Evolutionary conservation across 805 yeast species (phyloP), one percentile per base, ranked within the genome.

Genomic region (Starmerella ratchasimensis): DNA sequence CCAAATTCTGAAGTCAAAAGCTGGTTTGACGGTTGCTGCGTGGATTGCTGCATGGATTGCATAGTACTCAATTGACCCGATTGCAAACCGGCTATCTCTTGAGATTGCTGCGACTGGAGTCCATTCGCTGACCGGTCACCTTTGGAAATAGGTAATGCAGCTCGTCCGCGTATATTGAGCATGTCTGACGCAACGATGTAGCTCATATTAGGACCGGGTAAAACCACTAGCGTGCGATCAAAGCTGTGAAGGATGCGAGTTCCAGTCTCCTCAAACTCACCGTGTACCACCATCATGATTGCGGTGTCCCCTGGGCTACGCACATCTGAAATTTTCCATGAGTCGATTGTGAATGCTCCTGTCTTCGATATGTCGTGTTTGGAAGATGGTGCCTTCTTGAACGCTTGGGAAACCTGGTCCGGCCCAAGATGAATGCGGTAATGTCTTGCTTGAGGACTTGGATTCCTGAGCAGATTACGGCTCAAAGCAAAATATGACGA

Each of bases 131-230:
- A n/a, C n/a, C n/a, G n/a, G n/a, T n/a, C n/a, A n/a, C n/a, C n/a
- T n/a, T n/a, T n/a, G 31, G 43, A 28, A 20, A 33, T 30, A 20
- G 47, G 45, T n/a, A 41, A 43, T 4, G 25, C 30, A 5, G 76
- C 67, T n/a, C 20, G 43, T n/a, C n/a, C 24, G 45, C 93, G 72
- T 3, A 90, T 59, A 13, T 74, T 65, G 36, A 90, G 63, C 54
- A 81, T 56, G 58, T 90, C 98, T 24, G 93, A 78, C 13, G 94
- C 95, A 22, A 90, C 74, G n/a, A 83, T 63, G 63, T 82, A 72
- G 22, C 72, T 62, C 4, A 84, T 80, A 39, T 69, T 68, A 14
- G 74, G 70, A 11, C 76, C 78, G 1, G 76, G 76, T 2, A 84
- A 76, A 19, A 80, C 62, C n/a, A 81, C 64, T 54, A 90, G 74